Conservation (phyloP, 2,329 filamentous ascomycete species). For the Chaetomiaceae sp. region DNA sequence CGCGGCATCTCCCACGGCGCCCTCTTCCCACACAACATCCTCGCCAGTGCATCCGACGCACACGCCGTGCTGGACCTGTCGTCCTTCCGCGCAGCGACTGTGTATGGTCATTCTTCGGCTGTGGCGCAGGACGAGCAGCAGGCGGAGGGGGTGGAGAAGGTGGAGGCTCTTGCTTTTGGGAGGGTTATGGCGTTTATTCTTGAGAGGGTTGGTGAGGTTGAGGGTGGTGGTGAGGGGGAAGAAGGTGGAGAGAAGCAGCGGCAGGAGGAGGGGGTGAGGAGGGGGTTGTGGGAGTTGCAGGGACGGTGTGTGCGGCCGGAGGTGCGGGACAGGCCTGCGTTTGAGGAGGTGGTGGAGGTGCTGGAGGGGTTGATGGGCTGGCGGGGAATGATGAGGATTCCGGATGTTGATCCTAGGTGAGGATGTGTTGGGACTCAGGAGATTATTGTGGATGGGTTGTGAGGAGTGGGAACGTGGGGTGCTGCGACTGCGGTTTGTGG, state of each 20-base stretch:
- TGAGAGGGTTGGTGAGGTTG: conserved; percentile 30
- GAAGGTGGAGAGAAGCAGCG: neutral
- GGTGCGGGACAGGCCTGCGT: conserved; percentile 32
- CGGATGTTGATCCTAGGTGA: conserved; percentile 8
- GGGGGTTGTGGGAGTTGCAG: conserved; percentile 29
- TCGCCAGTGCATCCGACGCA: conserved; percentile 34
- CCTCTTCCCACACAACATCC: conserved; percentile 45
- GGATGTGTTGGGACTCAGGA: too few species aligned
- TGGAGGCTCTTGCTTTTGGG: conserved; percentile 46
- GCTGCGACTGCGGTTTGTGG: too few species aligned
- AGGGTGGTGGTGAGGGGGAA: conserved; percentile 1
- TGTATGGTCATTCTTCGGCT: conserved; percentile 31
- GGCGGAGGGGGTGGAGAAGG: conserved; percentile 33
- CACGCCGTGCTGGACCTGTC: conserved; percentile 43
- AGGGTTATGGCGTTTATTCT: conserved; percentile 44
- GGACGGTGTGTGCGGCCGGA: conserved; percentile 26
- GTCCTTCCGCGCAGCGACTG: conserved; percentile 42
- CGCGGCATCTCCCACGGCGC: conserved; percentile 44
- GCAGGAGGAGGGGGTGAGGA: conserved; percentile 18
- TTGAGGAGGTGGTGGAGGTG: conserved; percentile 30
- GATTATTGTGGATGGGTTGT: too few species aligned
- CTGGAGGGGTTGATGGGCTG: conserved; percentile 24
- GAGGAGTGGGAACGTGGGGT: too few species aligned
- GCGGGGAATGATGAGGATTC: conserved; percentile 25
- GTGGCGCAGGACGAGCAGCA: conserved; percentile 18